Percentiles rank a stretch among this genome's conserved stretches.
These are phyloP conservation scores for Iris macrosiphon DNA, from an alignment of 106 monocot genomes.

Conservation along the genomic window DNA sequence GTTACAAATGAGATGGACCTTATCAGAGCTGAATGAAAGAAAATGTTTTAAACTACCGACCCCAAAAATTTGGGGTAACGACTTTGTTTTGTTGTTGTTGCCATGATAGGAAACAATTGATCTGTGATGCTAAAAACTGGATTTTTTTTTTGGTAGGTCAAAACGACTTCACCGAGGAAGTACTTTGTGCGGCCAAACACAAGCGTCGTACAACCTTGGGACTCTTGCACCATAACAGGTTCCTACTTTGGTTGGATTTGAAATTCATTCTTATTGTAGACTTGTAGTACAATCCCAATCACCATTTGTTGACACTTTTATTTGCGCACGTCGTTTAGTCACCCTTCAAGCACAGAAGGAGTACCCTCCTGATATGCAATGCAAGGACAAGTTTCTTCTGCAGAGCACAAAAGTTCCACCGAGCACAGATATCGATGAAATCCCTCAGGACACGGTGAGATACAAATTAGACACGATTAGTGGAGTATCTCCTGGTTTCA, in stretches of 20 bases:
- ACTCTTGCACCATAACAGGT: slow-evolving; percentile 78
- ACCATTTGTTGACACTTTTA: background rate
- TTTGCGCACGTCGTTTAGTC: slow-evolving; percentile 27
- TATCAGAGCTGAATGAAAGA: too few species aligned
- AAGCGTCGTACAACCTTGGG: slow-evolving; percentile 84
- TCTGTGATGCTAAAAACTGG: slow-evolving; percentile 1
- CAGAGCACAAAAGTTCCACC: slow-evolving; percentile 81
- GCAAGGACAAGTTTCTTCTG: slow-evolving; percentile 92
- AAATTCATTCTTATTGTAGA: background rate
- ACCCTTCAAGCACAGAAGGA: slow-evolving; percentile 82
- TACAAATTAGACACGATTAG: background rate
- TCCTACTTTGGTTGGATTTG: background rate
- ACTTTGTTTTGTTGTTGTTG: too few species aligned
- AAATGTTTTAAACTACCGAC: too few species aligned
- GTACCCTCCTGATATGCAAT: slow-evolving; percentile 69
- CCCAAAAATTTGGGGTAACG: too few species aligned
- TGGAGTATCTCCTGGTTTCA: slow-evolving; percentile 2
- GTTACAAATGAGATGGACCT: too few species aligned
- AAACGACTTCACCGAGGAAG: slow-evolving; percentile 92
- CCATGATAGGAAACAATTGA: too few species aligned
- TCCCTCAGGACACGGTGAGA: slow-evolving; percentile 63
- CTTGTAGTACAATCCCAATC: background rate
- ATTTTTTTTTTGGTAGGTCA: slow-evolving; percentile 47
- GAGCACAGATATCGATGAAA: slow-evolving; percentile 67
- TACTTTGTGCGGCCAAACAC: slow-evolving; percentile 92